phyloP scores from a whole-genome alignment of 2,329 filamentous ascomycete genomes.

The Hyphodiscus sp. region DNA sequence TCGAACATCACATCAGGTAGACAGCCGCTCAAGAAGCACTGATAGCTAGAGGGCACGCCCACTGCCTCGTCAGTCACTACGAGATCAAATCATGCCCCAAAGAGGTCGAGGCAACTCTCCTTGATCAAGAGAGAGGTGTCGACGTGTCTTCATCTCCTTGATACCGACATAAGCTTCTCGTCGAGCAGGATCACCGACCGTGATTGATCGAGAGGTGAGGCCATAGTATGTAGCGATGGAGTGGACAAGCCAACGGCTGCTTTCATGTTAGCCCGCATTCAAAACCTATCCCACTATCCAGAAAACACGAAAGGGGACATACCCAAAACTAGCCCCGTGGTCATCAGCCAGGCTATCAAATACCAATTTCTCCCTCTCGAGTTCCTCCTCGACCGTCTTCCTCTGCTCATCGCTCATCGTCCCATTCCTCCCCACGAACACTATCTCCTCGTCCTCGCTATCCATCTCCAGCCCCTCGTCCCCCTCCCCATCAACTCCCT shows the following conservation, averaged over 20 bases:
- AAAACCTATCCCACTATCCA: constrained; percentile 5
- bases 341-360: constrained; percentile 76
- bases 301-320: constrained; percentile 31
- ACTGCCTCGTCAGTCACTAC: not conserved
- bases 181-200: constrained; percentile 61
- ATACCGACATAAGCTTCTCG: constrained; percentile 80
- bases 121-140: constrained; percentile 12
- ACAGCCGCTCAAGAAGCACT: not conserved
- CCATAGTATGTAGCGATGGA: constrained; percentile 89
- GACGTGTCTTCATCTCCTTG: constrained; percentile 37
- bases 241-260: constrained; percentile 84
- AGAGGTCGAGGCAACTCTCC: constrained; percentile 51
- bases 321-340: constrained; percentile 70
- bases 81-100: constrained; percentile 39
- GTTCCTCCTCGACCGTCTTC: constrained; percentile 45
- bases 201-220: constrained; percentile 74
- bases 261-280: constrained; percentile 14
- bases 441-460: constrained; percentile 30
- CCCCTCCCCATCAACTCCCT: constrained; percentile 32
- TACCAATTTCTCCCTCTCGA: constrained; percentile 61
- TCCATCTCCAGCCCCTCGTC: constrained; percentile 22
- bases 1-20: not conserved
- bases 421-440: constrained; percentile 40
- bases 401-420: constrained; percentile 47
- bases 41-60: not conserved